phyloP scores from a whole-genome alignment of 305 asterid species.

The Plantago rigida region DNA sequence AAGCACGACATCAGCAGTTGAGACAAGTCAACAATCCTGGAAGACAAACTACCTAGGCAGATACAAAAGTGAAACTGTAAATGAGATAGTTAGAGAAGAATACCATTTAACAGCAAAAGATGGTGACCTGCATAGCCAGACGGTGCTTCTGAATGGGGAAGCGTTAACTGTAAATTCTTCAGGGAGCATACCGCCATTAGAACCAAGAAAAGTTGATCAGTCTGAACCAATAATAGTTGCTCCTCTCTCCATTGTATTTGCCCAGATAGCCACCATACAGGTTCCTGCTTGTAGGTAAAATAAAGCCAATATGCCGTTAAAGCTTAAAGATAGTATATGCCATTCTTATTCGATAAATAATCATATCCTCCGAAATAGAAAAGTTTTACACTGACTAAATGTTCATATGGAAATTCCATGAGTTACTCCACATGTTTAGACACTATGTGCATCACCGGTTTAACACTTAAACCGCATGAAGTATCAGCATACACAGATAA shows the following conservation, averaged over 20 bases:
- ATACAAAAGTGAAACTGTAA: slow-evolving; percentile 3
- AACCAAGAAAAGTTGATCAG: slow-evolving; percentile 38
- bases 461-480: not conserved
- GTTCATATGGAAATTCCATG: not conserved
- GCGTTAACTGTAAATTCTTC: slow-evolving; percentile 37
- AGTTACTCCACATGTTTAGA: too few species aligned
- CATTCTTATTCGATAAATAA: not conserved
- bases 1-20: slow-evolving; percentile 23
- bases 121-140: slow-evolving; percentile 68
- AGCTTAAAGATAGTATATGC: not conserved
- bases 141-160: slow-evolving; percentile 62
- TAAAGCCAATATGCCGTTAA: slow-evolving; percentile 5
- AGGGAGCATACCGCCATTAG: slow-evolving; percentile 52
- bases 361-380: not conserved
- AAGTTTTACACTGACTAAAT: not conserved
- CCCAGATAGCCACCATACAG: slow-evolving; percentile 42
- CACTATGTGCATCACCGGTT: not conserved
- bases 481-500: not conserved
- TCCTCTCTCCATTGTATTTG: slow-evolving; percentile 68
- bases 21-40: slow-evolving; percentile 22
- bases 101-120: slow-evolving; percentile 68
- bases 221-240: slow-evolving; percentile 43
- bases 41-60: slow-evolving; percentile 20
- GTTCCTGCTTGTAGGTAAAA: slow-evolving; percentile 49
- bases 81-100: slow-evolving; percentile 44